phyloP scores from a whole-genome alignment of 108 stramenopile species.

The Aurantiochytrium sp. region DNA sequence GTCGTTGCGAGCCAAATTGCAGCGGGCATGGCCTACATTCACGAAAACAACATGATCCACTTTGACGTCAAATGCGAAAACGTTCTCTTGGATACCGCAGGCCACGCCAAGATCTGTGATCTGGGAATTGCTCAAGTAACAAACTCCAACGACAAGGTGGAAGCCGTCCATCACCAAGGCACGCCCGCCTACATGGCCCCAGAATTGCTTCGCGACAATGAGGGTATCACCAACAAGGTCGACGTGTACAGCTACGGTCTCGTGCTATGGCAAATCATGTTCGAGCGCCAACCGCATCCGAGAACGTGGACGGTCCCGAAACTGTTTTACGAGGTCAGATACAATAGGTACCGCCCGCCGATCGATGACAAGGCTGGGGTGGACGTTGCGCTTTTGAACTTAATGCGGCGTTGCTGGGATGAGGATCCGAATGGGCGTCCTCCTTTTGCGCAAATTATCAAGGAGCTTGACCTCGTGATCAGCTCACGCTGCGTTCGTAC shows the following conservation, averaged over 20 bases:
- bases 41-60: not conserved
- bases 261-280: not conserved
- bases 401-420: not conserved
- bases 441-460: not conserved
- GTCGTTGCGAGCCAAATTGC: not conserved
- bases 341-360: not conserved
- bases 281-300: not conserved
- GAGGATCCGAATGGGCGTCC: not conserved
- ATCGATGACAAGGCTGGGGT: not conserved
- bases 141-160: not conserved
- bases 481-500: not conserved
- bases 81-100: not conserved
- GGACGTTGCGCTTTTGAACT: not conserved
- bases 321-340: not conserved
- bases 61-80: constrained; percentile 2
- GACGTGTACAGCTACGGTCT: constrained; percentile 9
- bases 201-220: not conserved
- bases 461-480: not conserved
- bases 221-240: not conserved
- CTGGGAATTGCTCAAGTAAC: not conserved
- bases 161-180: not conserved
- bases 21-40: not conserved
- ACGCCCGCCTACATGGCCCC: constrained; percentile 8
- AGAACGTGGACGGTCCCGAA: not conserved
- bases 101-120: not conserved